Base-by-base conservation (phyloP, 108 stramenopile genomes). In the Cyclostephanos invisitatus region DNA sequence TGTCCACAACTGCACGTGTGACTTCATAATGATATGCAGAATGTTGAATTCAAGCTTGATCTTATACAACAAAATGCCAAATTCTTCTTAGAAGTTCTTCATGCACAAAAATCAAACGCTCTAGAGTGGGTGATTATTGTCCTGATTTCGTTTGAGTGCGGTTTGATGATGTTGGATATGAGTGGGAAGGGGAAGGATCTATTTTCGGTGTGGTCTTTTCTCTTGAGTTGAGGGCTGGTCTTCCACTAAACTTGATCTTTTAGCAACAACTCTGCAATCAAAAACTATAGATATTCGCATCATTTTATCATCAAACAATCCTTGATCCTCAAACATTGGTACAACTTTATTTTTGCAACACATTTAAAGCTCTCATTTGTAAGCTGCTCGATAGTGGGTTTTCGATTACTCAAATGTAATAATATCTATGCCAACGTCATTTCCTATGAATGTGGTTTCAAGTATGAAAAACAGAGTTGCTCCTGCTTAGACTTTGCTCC, bases 61-160 rank as follows among this genome's bases (percentile, higher is more conserved):
- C 64, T 95, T 35, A 94, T 97, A 21, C 92, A 97, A 70, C 84
- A 92, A 55, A 96, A 97, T 76, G 88, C 95, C 42, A 94, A 96
- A 70, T 97, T 97, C 83, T 96, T 97, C 72, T 73, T 97, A 61
- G 95, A 97, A 60, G 89, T 97, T 20, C 69, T 96, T 28, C 80
- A 91, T 50, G 78, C 90, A 42, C 85, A 97, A 67, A 97, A 97
- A 80, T 84, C 83, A 38, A 92, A 91, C 63, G 81, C 88, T 12
- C 58, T 94, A 64, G 97, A 97, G 71, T 95, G 93, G 97, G 91
- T 95, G 68, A 97, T 97, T 56, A 89, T 97, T 61, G 81, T 86
- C 0, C 74, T 97, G 17, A 97, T 97, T 77, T 59, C 78, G 22
- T 88, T 95, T 57, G 97, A 97, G 71, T 93, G 91, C 53, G 73